Evolutionary conservation across 192 early-diverging fungal species (phyloP).

Genomic region (Cladochytrium replicatum): DNA sequence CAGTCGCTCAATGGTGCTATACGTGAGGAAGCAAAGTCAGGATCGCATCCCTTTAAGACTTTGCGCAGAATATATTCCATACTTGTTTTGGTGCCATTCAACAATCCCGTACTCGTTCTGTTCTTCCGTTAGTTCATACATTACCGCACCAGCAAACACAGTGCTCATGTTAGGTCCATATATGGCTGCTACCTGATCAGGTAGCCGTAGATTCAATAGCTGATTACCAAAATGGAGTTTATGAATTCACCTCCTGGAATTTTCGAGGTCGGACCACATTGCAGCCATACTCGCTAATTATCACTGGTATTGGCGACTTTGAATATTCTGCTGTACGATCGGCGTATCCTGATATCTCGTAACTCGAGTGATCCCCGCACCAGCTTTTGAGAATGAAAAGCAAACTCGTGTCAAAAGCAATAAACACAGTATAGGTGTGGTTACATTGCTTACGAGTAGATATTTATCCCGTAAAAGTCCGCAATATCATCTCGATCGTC

Average conservation of each 20-base stretch:
- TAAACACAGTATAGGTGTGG: too few relatives aligned
- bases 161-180: conserved; percentile 59
- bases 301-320: conserved; percentile 51
- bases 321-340: conserved; percentile 50
- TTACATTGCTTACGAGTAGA: conserved; percentile 48
- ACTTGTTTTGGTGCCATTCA: too few relatives aligned
- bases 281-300: conserved; percentile 73
- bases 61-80: too few relatives aligned
- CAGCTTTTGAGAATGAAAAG: conserved; percentile 22
- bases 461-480: conserved; percentile 66
- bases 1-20: too few relatives aligned
- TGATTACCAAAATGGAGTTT: not conserved
- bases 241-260: conserved; percentile 45
- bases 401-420: too few relatives aligned
- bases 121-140: conserved; percentile 70
- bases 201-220: not conserved
- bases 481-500: conserved; percentile 39
- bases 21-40: too few relatives aligned
- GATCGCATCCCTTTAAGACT: too few relatives aligned
- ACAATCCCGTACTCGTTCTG: conserved; percentile 67
- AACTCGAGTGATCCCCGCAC: conserved; percentile 54
- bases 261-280: conserved; percentile 54
- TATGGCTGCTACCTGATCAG: conserved; percentile 36
- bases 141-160: conserved; percentile 59
- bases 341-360: conserved; percentile 56